Conservation (phyloP, 345 rosid genomes). For the Ceriops decandra region DNA sequence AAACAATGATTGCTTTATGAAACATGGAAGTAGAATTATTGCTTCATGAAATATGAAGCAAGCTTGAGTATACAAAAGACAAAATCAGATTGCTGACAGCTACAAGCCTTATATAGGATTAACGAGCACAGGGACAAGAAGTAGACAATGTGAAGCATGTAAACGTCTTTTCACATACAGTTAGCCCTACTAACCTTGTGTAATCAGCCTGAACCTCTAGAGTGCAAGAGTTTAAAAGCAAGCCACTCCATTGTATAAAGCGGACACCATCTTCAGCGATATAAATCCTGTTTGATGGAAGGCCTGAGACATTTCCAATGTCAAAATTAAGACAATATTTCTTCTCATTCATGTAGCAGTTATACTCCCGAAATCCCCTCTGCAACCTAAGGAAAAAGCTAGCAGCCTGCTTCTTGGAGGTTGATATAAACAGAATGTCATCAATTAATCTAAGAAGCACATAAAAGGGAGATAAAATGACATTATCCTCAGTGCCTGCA, state of each 20-base stretch:
- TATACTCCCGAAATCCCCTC: conserved; percentile 64
- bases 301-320: conserved; percentile 27
- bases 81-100: background rate
- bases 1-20: background rate
- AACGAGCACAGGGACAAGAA: background rate
- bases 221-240: conserved; percentile 60
- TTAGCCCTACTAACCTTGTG: conserved; percentile 42
- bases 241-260: conserved; percentile 79
- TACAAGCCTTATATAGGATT: background rate
- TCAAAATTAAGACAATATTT: conserved; percentile 67
- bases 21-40: background rate
- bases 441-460: conserved; percentile 68
- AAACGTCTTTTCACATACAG: background rate
- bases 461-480: conserved; percentile 29
- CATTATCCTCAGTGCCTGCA: conserved; percentile 17
- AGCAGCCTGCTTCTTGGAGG: conserved; percentile 63
- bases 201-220: conserved; percentile 84
- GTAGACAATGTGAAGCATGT: background rate
- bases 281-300: conserved; percentile 40
- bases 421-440: conserved; percentile 74
- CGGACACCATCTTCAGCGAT: conserved; percentile 49
- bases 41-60: background rate
- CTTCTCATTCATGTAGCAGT: conserved; percentile 70
- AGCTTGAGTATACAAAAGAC: no score
- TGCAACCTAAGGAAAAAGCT: conserved; percentile 44